Percentiles rank a stretch among this genome's conserved stretches.
phyloP scores from a whole-genome alignment of 306 rosid species.

The Begonia masoniana region DNA sequence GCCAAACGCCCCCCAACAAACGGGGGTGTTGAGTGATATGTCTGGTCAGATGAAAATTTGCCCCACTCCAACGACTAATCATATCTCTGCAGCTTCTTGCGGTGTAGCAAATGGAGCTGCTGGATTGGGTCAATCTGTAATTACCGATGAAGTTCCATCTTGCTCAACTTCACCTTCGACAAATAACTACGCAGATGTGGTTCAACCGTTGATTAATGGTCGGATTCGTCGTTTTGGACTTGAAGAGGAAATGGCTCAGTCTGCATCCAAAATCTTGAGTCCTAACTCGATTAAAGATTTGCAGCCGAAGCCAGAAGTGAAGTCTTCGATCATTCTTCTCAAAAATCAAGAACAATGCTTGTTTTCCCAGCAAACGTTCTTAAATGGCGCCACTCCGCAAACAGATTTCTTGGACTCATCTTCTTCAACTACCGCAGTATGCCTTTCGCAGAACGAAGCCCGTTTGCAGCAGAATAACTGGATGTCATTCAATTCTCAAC shows the following conservation, averaged over 20 bases:
- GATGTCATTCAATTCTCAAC: conserved; percentile 54
- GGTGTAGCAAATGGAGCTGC: conserved; percentile 36
- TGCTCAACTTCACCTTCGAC: conserved; percentile 94
- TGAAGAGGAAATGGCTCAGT: conserved; percentile 74
- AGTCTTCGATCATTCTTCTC: conserved; percentile 52
- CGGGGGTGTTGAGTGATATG: conserved; percentile 35
- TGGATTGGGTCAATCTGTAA: conserved; percentile 58
- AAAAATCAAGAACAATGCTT: conserved; percentile 57
- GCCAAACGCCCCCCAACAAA: conserved; percentile 58
- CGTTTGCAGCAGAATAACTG: conserved; percentile 53
- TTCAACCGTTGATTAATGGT: conserved; percentile 40
- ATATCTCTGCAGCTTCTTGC: conserved; percentile 35
- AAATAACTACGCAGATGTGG: conserved; percentile 46
- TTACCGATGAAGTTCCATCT: conserved; percentile 81
- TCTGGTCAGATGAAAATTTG: conserved; percentile 38
- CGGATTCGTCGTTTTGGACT: conserved; percentile 25
- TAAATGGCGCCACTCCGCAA: conserved; percentile 33
- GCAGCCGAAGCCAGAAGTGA: conserved; percentile 54
- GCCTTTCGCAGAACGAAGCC: conserved; percentile 67
- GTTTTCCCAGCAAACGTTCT: conserved; percentile 38
- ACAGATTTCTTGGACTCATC: conserved; percentile 93
- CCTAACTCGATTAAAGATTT: conserved; percentile 43
- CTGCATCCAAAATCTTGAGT: conserved; percentile 49
- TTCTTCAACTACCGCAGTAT: conserved; percentile 81
- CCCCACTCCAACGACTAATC: conserved; percentile 30